Evolutionary conservation across 208 protist genomes (phyloP).

Genomic region (Acanthamoeba polyphaga): DNA sequence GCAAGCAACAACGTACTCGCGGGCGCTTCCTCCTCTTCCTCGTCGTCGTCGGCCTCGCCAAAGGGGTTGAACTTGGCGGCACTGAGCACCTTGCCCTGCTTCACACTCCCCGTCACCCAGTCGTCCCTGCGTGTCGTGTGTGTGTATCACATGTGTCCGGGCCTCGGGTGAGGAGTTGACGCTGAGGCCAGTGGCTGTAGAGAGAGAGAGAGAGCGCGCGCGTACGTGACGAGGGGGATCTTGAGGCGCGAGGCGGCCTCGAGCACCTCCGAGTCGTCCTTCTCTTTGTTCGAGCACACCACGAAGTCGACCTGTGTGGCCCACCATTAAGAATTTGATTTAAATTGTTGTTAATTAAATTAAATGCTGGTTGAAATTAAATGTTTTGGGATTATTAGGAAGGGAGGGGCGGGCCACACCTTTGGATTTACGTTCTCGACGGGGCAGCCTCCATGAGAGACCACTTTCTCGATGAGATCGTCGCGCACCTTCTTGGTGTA

Average conservation of each 20-base stretch:
- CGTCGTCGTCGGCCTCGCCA: slow-evolving; percentile 29
- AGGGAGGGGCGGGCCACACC: not conserved
- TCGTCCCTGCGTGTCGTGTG: not conserved
- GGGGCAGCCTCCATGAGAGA: slow-evolving; percentile 27
- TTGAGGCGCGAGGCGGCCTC: not conserved
- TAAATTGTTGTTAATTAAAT: not conserved
- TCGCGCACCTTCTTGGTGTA: slow-evolving; percentile 74
- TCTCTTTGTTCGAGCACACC: slow-evolving; percentile 67
- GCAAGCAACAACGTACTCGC: not conserved
- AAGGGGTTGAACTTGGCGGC: slow-evolving; percentile 45
- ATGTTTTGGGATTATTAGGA: too few relatives aligned
- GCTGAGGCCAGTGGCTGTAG: not conserved
- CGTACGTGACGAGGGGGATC: slow-evolving; percentile 29
- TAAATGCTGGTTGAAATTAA: too few relatives aligned
- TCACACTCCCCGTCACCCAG: slow-evolving; percentile 38
- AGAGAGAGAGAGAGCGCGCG: not conserved
- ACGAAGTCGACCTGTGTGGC: slow-evolving; percentile 63
- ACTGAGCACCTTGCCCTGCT: not conserved
- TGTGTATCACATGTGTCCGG: too few relatives aligned
- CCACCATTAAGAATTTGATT: not conserved
- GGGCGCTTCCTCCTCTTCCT: slow-evolving; percentile 25
- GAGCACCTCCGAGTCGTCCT: slow-evolving; percentile 38
- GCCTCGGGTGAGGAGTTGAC: not conserved
- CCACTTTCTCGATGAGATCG: not conserved
- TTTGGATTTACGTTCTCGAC: slow-evolving; percentile 63